Evolutionary conservation across 2,329 filamentous ascomycete genomes (phyloP).

Genomic region (Pezizomycotina sp.): DNA sequence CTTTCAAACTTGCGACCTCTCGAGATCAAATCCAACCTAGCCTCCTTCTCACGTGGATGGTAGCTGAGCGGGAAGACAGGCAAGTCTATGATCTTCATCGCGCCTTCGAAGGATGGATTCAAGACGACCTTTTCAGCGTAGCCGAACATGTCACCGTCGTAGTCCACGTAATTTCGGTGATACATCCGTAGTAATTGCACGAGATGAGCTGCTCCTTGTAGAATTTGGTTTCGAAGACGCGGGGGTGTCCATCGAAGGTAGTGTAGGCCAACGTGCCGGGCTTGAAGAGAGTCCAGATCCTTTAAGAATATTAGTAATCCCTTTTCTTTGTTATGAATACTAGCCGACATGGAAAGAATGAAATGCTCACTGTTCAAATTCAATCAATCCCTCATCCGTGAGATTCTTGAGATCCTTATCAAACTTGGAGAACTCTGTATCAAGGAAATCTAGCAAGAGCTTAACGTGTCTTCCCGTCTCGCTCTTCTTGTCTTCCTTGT

Average conservation of each 20-base stretch:
- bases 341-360: conserved; percentile 24
- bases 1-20: conserved; percentile 34
- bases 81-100: conserved; percentile 33
- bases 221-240: conserved; percentile 26
- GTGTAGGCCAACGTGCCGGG: conserved; percentile 33
- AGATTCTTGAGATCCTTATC: conserved; percentile 23
- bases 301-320: conserved; percentile 25
- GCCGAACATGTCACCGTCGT: conserved; percentile 36
- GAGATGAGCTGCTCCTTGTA: conserved; percentile 26
- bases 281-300: conserved; percentile 38
- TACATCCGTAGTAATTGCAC: conserved; percentile 28
- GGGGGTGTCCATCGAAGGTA: conserved; percentile 29
- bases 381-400: conserved; percentile 24
- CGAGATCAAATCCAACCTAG: conserved; percentile 28
- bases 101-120: conserved; percentile 33
- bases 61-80: conserved; percentile 33
- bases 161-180: conserved; percentile 35
- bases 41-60: conserved; percentile 30
- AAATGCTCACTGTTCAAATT: conserved; percentile 27
- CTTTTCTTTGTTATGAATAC: conserved; percentile 22
- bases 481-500: conserved; percentile 15
- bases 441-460: conserved; percentile 21
- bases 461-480: conserved; percentile 19
- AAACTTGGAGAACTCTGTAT: conserved; percentile 19
- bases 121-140: conserved; percentile 28